These are phyloP conservation scores for Calophaca sinica DNA, from an alignment of 306 rosid genomes.

Conservation along the genomic window DNA sequence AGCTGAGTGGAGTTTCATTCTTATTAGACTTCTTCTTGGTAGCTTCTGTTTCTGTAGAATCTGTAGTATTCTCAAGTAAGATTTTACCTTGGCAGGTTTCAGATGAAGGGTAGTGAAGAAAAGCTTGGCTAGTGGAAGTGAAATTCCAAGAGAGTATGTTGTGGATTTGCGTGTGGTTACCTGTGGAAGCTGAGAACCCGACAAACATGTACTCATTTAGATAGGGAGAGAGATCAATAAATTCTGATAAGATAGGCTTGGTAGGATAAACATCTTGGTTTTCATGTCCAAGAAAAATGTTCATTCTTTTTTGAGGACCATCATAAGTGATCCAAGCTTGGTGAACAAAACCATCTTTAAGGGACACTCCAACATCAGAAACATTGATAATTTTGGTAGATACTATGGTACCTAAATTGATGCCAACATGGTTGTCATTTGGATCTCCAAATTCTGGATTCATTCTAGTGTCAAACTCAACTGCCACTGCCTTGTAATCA, in stretches of 20 bases:
- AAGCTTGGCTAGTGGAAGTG: slow-evolving; percentile 71
- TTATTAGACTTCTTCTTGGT: slow-evolving; percentile 27
- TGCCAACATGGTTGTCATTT: slow-evolving; percentile 81
- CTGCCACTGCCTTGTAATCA: slow-evolving; percentile 68
- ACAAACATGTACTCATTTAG: slow-evolving; percentile 85
- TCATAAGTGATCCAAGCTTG: slow-evolving; percentile 64
- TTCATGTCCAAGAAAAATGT: slow-evolving; percentile 59
- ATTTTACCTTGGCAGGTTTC: slow-evolving; percentile 69
- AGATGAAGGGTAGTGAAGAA: slow-evolving; percentile 64
- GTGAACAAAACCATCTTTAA: slow-evolving; percentile 58
- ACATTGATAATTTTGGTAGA: slow-evolving; percentile 61
- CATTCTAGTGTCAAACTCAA: slow-evolving; percentile 72
- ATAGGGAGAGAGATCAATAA: slow-evolving; percentile 49
- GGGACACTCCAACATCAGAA: slow-evolving; percentile 62
- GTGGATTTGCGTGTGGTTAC: slow-evolving; percentile 76
- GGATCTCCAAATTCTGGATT: slow-evolving; percentile 77
- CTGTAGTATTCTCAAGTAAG: slow-evolving; percentile 47
- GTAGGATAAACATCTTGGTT: slow-evolving; percentile 48
- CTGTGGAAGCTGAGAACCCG: slow-evolving; percentile 88
- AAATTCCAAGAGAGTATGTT: slow-evolving; percentile 75
- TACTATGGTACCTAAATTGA: slow-evolving; percentile 68
- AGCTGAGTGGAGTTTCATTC: slow-evolving; percentile 50
- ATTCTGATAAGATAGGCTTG: slow-evolving; percentile 64
- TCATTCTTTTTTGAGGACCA: slow-evolving; percentile 65
- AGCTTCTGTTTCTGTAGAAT: neutral